These are phyloP conservation scores for Cytospora piceicola DNA, from an alignment of 2,329 filamentous ascomycete species.

Conservation along the genomic window DNA sequence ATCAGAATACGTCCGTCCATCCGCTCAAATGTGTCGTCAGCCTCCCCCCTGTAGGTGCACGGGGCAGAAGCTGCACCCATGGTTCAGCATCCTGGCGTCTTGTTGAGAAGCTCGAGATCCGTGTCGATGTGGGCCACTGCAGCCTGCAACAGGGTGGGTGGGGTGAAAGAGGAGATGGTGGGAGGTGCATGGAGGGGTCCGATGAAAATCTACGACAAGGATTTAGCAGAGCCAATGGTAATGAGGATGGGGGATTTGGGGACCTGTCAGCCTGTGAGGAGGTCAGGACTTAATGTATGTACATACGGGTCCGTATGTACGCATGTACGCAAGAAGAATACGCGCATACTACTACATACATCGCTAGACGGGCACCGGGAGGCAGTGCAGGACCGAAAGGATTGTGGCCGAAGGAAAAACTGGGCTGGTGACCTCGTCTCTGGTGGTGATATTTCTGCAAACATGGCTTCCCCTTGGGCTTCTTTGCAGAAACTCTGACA, in stretches of 20 bases:
- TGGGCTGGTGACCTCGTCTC: not conserved
- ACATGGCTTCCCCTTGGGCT: not conserved
- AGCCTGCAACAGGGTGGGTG: conserved; percentile 18
- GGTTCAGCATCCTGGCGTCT: conserved; percentile 10
- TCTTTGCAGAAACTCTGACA: conserved; percentile 1
- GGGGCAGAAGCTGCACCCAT: conserved; percentile 24
- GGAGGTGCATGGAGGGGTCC: conserved; percentile 21
- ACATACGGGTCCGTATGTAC: conserved; percentile 9
- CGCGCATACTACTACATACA: not conserved
- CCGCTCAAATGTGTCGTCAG: not conserved
- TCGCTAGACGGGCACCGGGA: not conserved
- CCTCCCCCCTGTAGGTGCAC: conserved; percentile 20
- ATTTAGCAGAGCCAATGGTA: conserved; percentile 23
- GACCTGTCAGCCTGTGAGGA: not conserved
- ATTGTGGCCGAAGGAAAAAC: conserved; percentile 3
- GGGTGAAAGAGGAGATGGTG: conserved; percentile 10
- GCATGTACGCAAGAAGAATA: not conserved
- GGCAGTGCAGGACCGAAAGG: conserved; percentile 5
- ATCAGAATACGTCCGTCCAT: not conserved
- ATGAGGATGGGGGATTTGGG: conserved; percentile 6
- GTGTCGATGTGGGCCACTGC: conserved; percentile 22
- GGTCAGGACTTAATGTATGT: conserved; percentile 16
- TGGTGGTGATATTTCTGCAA: not conserved
- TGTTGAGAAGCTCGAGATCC: conserved; percentile 20
- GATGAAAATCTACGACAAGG: conserved; percentile 25